Evolutionary conservation across 257 asterid genomes (phyloP), one percentile per base, ranked within the genome.

Genomic region (Schizonepeta tenuifolia): DNA sequence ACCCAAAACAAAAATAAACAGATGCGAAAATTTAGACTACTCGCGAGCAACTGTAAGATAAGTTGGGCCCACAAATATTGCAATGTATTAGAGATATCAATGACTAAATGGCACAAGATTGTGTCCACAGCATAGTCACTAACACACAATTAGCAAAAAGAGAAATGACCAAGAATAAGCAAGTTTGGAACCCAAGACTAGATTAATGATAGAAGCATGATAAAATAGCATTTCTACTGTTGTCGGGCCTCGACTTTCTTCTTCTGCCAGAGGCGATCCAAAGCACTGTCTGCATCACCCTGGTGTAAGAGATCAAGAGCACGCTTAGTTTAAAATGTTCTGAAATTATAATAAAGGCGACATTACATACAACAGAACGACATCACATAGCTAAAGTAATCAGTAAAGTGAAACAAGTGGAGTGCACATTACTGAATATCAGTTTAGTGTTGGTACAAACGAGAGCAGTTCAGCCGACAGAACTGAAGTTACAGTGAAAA

Each of bases 201-300:
- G 59, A 31, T 46, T 47, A 18, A 62, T 17, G 50, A 9, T 1
- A 0, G 55, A 35, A 20, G 12, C n/a, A 8, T 6, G 7, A 35
- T 2, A 43, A 75, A 13, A 57, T 9, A 56, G 18, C 14, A 40
- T 20, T 20, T 12, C 69, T 70, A 81, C 67, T 51, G 65, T 73
- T 77, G 85, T 10, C 77, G 63, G 50, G 24, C 58, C 74, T 81
- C 85, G 1, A 62, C 80, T 61, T 66, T 81, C 85, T 77, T 81
- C 56, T 74, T 81, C 61, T 81, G 82, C 85, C 85, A 81, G 33
- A 81, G 85, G 66, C 85, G 72, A 74, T 81, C 85, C 51, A 81
- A 57, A 21, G 78, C 85, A 65, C 85, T 74, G 80, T 81, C 85
- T 26, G 82, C 85, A 70, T 74, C 85, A 74, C 85, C 85, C 85